phyloP scores from a whole-genome alignment of 2,329 filamentous ascomycete species.

The Hypoxylon sp. region DNA sequence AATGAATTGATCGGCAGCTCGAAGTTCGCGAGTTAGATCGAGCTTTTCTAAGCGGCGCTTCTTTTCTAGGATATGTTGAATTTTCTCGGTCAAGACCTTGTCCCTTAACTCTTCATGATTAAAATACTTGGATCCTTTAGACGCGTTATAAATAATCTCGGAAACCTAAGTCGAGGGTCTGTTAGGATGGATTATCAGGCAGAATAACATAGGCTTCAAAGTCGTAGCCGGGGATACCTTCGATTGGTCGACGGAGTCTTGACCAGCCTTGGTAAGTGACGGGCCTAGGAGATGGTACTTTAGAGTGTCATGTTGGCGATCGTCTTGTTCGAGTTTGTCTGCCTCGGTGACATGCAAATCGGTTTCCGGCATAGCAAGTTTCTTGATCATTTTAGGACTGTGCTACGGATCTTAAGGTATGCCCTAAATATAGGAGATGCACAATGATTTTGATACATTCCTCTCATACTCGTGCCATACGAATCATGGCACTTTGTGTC shows the following conservation, averaged over 20 bases:
- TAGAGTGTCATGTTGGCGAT: conserved; percentile 70
- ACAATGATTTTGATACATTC: conserved; percentile 11
- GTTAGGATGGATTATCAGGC: neutral
- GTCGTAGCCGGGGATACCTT: conserved; percentile 67
- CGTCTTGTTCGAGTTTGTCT: conserved; percentile 20
- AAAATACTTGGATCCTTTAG: conserved; percentile 97
- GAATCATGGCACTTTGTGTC: neutral
- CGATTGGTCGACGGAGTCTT: conserved; percentile 91
- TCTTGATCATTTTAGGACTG: conserved; percentile 20
- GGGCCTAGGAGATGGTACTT: conserved; percentile 93
- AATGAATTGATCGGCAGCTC: conserved; percentile 85
- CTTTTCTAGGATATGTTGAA: conserved; percentile 81
- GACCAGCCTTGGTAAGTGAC: conserved; percentile 92
- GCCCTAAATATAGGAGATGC: conserved; percentile 7
- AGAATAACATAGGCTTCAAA: neutral
- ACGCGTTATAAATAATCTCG: conserved; percentile 96
- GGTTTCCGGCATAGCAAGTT: conserved; percentile 13
- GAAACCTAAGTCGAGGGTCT: conserved; percentile 73
- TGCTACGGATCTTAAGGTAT: neutral
- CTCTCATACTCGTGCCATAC: conserved; percentile 9
- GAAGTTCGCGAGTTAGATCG: conserved; percentile 80
- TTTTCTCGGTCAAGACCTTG: conserved; percentile 86
- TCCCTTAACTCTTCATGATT: conserved; percentile 89
- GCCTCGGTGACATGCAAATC: conserved; percentile 10
- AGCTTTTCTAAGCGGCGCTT: conserved; percentile 82